Percentiles rank a stretch among this genome's conserved stretches.
These are phyloP conservation scores for Salix udensis DNA, from an alignment of 345 rosid genomes.

Conservation along the genomic window DNA sequence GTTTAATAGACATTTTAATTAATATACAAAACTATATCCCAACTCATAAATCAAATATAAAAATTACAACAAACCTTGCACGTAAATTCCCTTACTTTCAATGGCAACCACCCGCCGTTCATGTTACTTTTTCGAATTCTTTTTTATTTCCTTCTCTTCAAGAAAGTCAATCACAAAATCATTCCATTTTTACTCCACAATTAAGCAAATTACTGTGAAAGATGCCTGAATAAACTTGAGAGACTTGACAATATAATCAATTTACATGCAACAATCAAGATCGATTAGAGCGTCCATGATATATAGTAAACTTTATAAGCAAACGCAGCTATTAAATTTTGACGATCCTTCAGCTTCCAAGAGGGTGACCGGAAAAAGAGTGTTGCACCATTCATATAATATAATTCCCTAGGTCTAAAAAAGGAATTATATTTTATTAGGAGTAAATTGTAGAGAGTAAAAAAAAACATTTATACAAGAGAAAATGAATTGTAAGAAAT, in stretches of 20 bases:
- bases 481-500: neutral
- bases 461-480: neutral
- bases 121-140: neutral
- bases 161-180: neutral
- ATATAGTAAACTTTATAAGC: neutral
- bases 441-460: neutral
- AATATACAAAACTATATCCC: neutral
- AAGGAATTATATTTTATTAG: neutral
- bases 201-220: neutral
- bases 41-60: neutral
- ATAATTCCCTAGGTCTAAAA: neutral
- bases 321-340: neutral
- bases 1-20: neutral
- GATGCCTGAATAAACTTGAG: neutral
- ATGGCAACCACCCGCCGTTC: neutral
- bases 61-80: neutral
- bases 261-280: neutral
- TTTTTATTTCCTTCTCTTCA: neutral
- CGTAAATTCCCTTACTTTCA: neutral
- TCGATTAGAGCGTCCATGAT: too few relatives aligned
- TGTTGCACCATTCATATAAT: neutral
- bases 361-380: constrained; percentile 1
- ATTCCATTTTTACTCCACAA: neutral
- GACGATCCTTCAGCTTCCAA: neutral
- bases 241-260: neutral